Evolutionary conservation across 495 filamentous ascomycete species (phyloP).

Genomic region (Talaromyces adpressus): DNA sequence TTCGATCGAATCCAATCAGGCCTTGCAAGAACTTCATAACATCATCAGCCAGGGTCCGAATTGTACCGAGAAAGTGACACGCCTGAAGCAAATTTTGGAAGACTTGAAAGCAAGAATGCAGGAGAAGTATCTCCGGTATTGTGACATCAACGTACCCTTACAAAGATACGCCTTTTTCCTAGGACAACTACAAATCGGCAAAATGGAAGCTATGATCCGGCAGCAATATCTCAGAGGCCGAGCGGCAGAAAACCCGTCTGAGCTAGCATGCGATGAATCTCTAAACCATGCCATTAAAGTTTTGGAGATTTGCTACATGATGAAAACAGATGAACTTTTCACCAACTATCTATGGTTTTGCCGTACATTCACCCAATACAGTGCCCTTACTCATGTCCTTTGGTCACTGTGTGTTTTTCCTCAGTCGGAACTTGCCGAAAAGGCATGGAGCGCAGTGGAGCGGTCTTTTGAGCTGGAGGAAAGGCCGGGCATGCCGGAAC

Average conservation of each 20-base stretch:
- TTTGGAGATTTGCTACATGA: conserved; percentile 15
- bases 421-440: conserved; percentile 9
- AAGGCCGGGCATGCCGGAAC: conserved; percentile 9
- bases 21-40: conserved; percentile 11
- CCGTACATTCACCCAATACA: conserved; percentile 20
- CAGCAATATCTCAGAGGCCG: conserved; percentile 18
- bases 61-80: neutral
- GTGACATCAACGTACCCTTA: conserved; percentile 25
- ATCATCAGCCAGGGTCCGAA: neutral
- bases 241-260: conserved; percentile 13
- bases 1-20: conserved; percentile 23
- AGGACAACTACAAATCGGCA: conserved; percentile 16
- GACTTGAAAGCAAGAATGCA: conserved; percentile 16
- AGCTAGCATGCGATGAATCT: conserved; percentile 10
- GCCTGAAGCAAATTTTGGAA: conserved; percentile 13
- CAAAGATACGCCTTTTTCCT: conserved; percentile 21
- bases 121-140: conserved; percentile 18
- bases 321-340: conserved; percentile 23
- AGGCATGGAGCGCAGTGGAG: conserved; percentile 18
- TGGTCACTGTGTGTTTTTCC: conserved; percentile 27
- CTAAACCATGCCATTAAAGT: conserved; percentile 1
- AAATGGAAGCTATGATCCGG: conserved; percentile 19
- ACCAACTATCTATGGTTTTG: conserved; percentile 22
- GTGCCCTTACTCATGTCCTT: conserved; percentile 23
- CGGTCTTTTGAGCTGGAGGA: conserved; percentile 14